phyloP scores from a whole-genome alignment of 2,329 filamentous ascomycete species.

The Ambrosiella xylebori region DNA sequence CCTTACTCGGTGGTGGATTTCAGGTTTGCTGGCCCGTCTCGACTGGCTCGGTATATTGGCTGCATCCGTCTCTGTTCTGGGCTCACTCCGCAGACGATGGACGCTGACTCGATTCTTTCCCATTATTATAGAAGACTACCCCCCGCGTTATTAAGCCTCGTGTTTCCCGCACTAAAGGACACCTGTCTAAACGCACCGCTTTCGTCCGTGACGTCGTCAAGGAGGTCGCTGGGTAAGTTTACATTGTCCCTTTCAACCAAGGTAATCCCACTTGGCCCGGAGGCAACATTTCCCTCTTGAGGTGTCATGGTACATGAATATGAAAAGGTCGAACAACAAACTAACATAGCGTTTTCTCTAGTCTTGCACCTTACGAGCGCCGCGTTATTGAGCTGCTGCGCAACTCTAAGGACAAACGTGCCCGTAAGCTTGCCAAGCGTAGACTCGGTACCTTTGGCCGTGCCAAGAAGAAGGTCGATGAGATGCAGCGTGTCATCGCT shows the following conservation, averaged over 20 bases:
- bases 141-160: slow-evolving; percentile 60
- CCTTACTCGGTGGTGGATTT: neutral
- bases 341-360: slow-evolving; percentile 17
- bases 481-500: slow-evolving; percentile 94
- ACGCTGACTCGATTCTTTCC: slow-evolving; percentile 34
- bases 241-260: neutral
- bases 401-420: slow-evolving; percentile 99
- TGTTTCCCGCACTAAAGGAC: slow-evolving; percentile 78
- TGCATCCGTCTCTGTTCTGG: slow-evolving; percentile 13
- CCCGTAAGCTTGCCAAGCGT: slow-evolving; percentile 98
- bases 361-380: slow-evolving; percentile 90
- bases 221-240: slow-evolving; percentile 82
- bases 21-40: neutral
- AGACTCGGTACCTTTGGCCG: slow-evolving; percentile 97
- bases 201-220: slow-evolving; percentile 97
- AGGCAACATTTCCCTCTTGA: neutral
- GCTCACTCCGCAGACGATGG: slow-evolving; percentile 37
- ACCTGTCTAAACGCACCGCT: slow-evolving; percentile 88
- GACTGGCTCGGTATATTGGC: slow-evolving; percentile 3
- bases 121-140: slow-evolving; percentile 56
- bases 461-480: slow-evolving; percentile 99
- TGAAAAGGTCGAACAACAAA: slow-evolving; percentile 18
- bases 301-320: neutral
- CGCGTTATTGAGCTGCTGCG: slow-evolving; percentile 97
- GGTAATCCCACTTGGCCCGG: neutral